Evolutionary conservation across 192 early-diverging fungal genomes (phyloP).

Genomic region (Gaertneriomyces sp.): DNA sequence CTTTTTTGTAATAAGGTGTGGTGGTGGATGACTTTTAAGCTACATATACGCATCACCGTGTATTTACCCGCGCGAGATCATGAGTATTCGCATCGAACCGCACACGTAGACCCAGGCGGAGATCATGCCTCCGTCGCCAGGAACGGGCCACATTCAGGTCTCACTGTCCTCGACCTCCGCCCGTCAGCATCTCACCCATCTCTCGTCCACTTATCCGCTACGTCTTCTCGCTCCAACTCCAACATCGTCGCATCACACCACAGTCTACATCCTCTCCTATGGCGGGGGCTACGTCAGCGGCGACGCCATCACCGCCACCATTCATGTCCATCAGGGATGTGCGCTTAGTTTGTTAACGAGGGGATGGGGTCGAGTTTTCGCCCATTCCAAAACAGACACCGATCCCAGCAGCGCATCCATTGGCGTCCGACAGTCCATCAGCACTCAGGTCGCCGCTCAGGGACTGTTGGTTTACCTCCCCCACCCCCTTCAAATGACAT

Average conservation of each 20-base stretch:
- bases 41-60: no score
- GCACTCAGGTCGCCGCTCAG: constrained; percentile 34
- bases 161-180: no score
- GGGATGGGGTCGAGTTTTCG: constrained; percentile 82
- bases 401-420: background rate
- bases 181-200: background rate
- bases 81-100: no score
- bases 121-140: no score
- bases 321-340: constrained; percentile 46
- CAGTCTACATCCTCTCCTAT: constrained; percentile 70
- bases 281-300: constrained; percentile 78
- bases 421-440: constrained; percentile 21
- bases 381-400: constrained; percentile 33
- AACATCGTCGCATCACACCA: constrained; percentile 38
- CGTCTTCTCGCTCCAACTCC: constrained; percentile 51
- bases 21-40: no score
- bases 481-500: constrained; percentile 76
- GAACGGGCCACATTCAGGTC: no score
- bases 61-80: no score
- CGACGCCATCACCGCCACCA: constrained; percentile 55
- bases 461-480: constrained; percentile 63
- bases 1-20: no score
- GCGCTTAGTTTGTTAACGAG: constrained; percentile 72
- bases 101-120: no score
- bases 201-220: constrained; percentile 53